Percentiles rank a stretch among this genome's conserved stretches.
phyloP scores from a whole-genome alignment of 2,329 filamentous ascomycete genomes.

The Ramularia collo-cygni region DNA sequence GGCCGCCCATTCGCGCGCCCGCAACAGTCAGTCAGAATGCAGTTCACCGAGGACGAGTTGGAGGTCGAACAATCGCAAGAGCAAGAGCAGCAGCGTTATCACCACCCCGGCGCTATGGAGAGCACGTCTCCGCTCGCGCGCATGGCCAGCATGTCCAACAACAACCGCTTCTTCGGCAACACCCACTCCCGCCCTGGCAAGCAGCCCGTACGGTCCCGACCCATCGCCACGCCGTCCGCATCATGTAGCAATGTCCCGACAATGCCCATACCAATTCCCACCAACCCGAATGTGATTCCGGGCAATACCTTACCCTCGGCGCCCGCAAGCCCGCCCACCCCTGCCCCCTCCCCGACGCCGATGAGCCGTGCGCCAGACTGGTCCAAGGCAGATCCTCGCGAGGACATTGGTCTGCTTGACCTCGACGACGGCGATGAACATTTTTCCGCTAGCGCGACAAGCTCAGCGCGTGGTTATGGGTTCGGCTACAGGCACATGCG shows the following conservation, averaged over 20 bases:
- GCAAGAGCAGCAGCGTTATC: no score
- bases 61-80: no score
- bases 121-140: slow-evolving; percentile 22
- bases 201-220: slow-evolving; percentile 35
- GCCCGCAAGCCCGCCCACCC: slow-evolving; percentile 60
- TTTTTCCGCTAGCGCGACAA: slow-evolving; percentile 18
- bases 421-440: slow-evolving; percentile 23
- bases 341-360: slow-evolving; percentile 59
- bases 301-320: slow-evolving; percentile 58
- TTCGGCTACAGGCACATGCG: slow-evolving; percentile 62
- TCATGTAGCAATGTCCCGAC: slow-evolving; percentile 23
- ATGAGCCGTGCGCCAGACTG: slow-evolving; percentile 61
- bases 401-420: slow-evolving; percentile 60
- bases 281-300: slow-evolving; percentile 45
- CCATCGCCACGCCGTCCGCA: slow-evolving; percentile 38
- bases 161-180: slow-evolving; percentile 26
- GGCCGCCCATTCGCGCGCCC: no score
- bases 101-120: no score
- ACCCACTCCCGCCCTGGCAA: slow-evolving; percentile 27
- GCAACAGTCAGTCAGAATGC: no score
- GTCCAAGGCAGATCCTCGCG: slow-evolving; percentile 70
- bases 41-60: no score
- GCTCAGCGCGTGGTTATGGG: slow-evolving; percentile 23
- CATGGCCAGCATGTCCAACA: slow-evolving; percentile 27
- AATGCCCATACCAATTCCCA: slow-evolving; percentile 40